Percentiles rank a stretch among this genome's conserved stretches.
phyloP scores from a whole-genome alignment of 306 rosid species.

The Erythrophleum fordii region DNA sequence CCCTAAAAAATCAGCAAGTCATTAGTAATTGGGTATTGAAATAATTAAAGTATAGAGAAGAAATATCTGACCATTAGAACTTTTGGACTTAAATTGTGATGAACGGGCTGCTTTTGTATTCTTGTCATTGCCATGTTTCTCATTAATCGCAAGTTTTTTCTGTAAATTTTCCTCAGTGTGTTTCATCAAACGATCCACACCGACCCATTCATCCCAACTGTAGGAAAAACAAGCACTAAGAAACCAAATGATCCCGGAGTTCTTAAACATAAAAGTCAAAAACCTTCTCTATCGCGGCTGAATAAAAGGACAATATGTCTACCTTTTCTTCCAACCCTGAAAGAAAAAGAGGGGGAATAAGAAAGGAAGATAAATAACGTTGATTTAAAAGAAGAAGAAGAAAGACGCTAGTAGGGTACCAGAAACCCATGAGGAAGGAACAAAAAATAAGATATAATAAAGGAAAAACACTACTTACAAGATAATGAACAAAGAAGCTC shows the following conservation, averaged over 20 bases:
- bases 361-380: neutral
- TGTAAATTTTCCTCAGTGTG: conserved; percentile 61
- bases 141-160: conserved; percentile 42
- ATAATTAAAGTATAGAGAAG: conserved; percentile 29
- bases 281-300: conserved; percentile 2
- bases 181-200: conserved; percentile 68
- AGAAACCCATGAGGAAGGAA: neutral
- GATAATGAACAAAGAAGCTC: conserved; percentile 74
- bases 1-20: neutral
- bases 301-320: conserved; percentile 34
- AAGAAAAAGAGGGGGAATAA: conserved; percentile 14
- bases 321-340: conserved; percentile 97
- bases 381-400: conserved; percentile 4
- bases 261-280: neutral
- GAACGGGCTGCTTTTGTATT: conserved; percentile 41
- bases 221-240: conserved; percentile 21
- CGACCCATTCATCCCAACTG: conserved; percentile 98
- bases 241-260: conserved; percentile 24
- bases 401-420: neutral
- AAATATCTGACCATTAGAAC: conserved; percentile 50
- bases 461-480: conserved; percentile 46
- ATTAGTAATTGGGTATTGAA: neutral
- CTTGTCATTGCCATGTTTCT: conserved; percentile 53
- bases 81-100: conserved; percentile 51
- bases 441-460: neutral